Base-by-base conservation (phyloP, 108 stramenopile genomes). In the Discostella stelligeroides region DNA sequence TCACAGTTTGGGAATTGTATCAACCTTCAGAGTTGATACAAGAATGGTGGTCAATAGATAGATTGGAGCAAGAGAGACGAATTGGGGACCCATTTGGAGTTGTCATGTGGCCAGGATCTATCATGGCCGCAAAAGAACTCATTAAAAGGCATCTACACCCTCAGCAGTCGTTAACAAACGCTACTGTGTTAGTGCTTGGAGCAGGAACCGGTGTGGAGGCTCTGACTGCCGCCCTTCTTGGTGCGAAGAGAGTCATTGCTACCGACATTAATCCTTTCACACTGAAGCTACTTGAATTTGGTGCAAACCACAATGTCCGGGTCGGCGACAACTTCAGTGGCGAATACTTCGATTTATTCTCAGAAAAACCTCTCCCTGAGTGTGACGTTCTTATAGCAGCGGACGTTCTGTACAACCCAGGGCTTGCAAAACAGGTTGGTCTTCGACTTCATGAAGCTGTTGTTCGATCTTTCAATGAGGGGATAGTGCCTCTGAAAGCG, bases 1-100 rank as follows among this genome's bases (percentile, higher is more conserved):
- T 92, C 10, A 90, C 86, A 0, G 72, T 90, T 38, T 93, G 88
- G 86, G 92, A 93, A 70, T 81, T 88, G 86, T 83, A 90, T 51
- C 66, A 79, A 23, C 85, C 89, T 2, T 85, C 92, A 12, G 71
- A 82, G 11, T 47, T 86, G 4, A 85, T 90, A n/a, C 85, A 89
- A 55, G 57, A 74, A 23, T 93, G 88, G 71, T 90, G 88, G 89
- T 59, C 80, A 28, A 51, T 67, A 23, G 69, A 60, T 11, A 54
- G 49, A 60, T 63, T 61, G 18, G 77, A 72, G n/a, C 73, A 50
- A 12, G 14, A 46, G 18, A 56, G 38, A 23, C 38, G 68, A 43
- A 27, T 83, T 48, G 75, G 88, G 29, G 92, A 93, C 77, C 92
- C 92, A 14, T 93, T 93, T 76, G 89, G 92, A 39, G 61, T 88